Percentiles rank a stretch among this genome's conserved stretches.
Conservation (phyloP, 1,284 basidiomycete species). For the Cryptococcus sp. region DNA sequence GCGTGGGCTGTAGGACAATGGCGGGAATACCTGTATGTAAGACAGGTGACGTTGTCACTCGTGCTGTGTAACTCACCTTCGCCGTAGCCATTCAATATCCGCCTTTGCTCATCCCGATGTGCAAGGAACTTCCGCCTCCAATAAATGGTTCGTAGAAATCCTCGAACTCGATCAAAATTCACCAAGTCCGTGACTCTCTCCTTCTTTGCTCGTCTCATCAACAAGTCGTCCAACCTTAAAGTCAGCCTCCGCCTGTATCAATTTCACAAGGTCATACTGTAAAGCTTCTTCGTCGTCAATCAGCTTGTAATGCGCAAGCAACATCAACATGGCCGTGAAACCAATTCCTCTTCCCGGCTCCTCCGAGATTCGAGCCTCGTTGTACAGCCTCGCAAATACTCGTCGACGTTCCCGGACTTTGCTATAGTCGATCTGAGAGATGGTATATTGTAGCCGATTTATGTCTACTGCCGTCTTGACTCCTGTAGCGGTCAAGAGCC, state of each 20-base stretch:
- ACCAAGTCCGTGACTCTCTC: constrained; percentile 75
- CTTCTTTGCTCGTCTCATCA: constrained; percentile 68
- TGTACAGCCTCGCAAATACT: constrained; percentile 70
- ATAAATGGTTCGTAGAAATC: constrained; percentile 69
- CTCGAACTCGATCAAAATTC: constrained; percentile 75
- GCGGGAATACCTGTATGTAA: constrained; percentile 35
- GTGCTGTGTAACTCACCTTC: constrained; percentile 21
- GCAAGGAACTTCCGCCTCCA: constrained; percentile 64
- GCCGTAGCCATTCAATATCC: constrained; percentile 26
- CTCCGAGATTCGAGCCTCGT: constrained; percentile 74
- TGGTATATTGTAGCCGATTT: constrained; percentile 56
- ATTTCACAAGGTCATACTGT: no score
- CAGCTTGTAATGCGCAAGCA: constrained; percentile 87
- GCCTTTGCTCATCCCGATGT: constrained; percentile 21
- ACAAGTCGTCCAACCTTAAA: constrained; percentile 71
- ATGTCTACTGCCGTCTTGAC: constrained; percentile 60
- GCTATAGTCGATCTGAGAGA: constrained; percentile 63
- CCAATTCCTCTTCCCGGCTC: constrained; percentile 75
- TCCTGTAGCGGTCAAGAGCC: constrained; percentile 24
- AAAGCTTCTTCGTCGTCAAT: constrained; percentile 83
- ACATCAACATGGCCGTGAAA: constrained; percentile 82
- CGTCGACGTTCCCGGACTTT: constrained; percentile 63
- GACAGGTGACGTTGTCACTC: background rate
- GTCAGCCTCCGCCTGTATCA: background rate
- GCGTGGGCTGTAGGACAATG: constrained; percentile 43